These are phyloP conservation scores for Paecilomyces sp. DNA, from an alignment of 2,329 filamentous ascomycete genomes.

Conservation along the genomic window DNA sequence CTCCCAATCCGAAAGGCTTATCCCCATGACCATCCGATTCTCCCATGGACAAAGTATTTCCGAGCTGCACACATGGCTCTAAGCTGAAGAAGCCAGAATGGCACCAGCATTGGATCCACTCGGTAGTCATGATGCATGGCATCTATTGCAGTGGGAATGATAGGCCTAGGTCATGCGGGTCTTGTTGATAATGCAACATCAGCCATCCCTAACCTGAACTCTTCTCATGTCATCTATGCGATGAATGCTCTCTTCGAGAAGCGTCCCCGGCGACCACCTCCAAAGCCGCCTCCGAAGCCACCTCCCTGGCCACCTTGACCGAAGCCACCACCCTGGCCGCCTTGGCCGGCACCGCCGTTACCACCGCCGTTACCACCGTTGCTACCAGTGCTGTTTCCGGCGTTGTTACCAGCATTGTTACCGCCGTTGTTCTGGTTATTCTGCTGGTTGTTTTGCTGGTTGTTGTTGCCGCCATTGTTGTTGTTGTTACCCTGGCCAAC, in stretches of 20 bases:
- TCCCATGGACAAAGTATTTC: not conserved
- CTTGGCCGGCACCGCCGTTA: not conserved
- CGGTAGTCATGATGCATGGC: not conserved
- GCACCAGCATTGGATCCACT: not conserved
- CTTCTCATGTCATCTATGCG: constrained; percentile 6
- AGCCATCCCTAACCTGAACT: not conserved
- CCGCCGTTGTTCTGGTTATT: constrained; percentile 1
- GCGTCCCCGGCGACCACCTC: constrained; percentile 7
- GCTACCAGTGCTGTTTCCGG: constrained; percentile 2
- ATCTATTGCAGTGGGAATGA: not conserved
- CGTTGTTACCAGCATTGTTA: not conserved
- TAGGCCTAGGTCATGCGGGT: not conserved
- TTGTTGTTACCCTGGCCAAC: constrained; percentile 20
- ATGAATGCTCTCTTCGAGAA: constrained; percentile 12
- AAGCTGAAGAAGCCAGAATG: not conserved
- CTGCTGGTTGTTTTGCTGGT: constrained; percentile 1
- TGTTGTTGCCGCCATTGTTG: not conserved
- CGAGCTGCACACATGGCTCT: not conserved
- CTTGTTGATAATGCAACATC: not conserved
- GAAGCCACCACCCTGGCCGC: constrained; percentile 1
- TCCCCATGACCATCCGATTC: not conserved
- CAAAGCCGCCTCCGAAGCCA: constrained; percentile 3
- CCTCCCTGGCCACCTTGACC: constrained; percentile 3
- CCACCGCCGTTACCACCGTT: constrained; percentile 3
- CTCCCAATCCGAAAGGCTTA: not conserved